phyloP scores from a whole-genome alignment of 176 grass and related monocot species.

The Thinopyrum elongatum region DNA sequence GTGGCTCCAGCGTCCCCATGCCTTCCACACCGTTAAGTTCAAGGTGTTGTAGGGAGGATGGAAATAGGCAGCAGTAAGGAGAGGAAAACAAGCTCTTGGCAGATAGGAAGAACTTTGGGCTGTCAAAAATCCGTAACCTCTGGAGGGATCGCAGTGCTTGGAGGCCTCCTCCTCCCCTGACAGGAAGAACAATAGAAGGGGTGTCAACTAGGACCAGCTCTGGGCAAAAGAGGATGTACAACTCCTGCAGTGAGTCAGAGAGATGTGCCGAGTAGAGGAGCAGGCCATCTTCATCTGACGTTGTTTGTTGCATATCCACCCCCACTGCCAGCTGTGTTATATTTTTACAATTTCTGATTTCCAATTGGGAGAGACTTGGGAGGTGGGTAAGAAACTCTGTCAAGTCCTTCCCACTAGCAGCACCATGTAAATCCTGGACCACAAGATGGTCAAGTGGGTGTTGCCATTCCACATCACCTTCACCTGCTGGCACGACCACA shows the following conservation, averaged over 20 bases:
- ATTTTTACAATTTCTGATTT: background rate
- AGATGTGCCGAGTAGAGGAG: background rate
- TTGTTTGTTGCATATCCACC: background rate
- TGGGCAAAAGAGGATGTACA: rapidly evolving
- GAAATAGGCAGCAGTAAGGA: background rate
- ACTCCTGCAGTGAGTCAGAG: background rate
- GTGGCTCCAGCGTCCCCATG: background rate
- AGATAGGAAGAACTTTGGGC: background rate
- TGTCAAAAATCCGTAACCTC: rapidly evolving
- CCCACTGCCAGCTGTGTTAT: background rate
- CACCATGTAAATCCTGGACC: background rate
- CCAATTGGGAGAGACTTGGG: background rate
- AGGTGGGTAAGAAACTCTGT: background rate
- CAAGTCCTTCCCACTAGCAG: background rate
- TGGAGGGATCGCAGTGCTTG: background rate
- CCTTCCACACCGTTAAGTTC: rapidly evolving
- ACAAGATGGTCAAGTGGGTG: background rate
- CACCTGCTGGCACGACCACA: too few relatives aligned
- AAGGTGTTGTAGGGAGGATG: background rate
- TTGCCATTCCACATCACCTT: background rate
- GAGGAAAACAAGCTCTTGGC: too few relatives aligned
- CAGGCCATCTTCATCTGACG: too few relatives aligned
- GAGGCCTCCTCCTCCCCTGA: background rate
- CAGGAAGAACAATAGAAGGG: too few relatives aligned
- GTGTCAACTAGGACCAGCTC: background rate